Evolutionary conservation across 345 rosid species (phyloP), one percentile per base, ranked within the genome.

Genomic region (Pseudoturritis turrita): DNA sequence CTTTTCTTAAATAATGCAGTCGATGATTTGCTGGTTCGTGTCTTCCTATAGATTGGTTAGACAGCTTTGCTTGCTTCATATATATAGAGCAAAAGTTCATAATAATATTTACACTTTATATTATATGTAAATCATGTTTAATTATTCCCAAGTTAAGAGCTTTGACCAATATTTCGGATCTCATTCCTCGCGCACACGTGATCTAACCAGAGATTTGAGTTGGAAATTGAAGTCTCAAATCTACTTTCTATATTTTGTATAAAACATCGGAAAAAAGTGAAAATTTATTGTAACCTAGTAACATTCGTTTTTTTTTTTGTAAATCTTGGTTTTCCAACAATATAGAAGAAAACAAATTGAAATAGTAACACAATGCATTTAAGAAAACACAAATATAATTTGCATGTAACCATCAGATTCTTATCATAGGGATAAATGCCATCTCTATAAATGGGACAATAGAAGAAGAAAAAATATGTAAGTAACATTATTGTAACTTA

Each of bases 101-200:
- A 1, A 23, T 60, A 40, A 7, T 60, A 40, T 23, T 40, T 37
- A 60, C 5, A 13, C 36, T 23, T 40, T 25, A 41, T 50, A n/a
- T 41, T 50, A 18, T 9, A 50, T 12, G 6, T 22, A 22, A 23
- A 43, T n/a, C 8, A 6, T 43, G 19, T 43, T 43, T 43, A 43
- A 29, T 29, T 39, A 39, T 17, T 46, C 21, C 19, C 29, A 46
- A 18, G 19, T 31, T 63, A 33, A 64, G 36, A 36, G 15, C 7
- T 49, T 40, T 35, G 46, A 49, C 57, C 22, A 53, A 64, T 22
- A 7, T 35, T 65, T 22, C 69, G 57, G 57, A 64, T 46, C 56
- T 63, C 21, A 13, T 46, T 33, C 56, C 44, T 63, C 23, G 56
- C 41, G 13, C n/a, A 49, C 46, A 49, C 43, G 56, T 64, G 69